These are phyloP conservation scores for Leccinum longicurvipes DNA, from an alignment of 768 basidiomycete species.

Conservation along the genomic window DNA sequence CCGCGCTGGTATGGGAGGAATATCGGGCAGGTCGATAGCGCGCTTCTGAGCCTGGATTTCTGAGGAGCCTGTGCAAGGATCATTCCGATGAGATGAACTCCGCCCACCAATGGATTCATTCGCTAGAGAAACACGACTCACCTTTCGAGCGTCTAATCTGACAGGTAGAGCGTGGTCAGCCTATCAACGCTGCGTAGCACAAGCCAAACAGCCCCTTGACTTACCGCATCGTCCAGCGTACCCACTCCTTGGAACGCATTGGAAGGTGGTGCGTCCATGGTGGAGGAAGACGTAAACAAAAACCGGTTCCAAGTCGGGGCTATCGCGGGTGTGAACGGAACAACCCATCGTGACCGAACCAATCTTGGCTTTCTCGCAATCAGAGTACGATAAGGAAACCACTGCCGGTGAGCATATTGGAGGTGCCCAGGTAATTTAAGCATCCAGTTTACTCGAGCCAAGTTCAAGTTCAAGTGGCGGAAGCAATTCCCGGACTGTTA, in stretches of 20 bases:
- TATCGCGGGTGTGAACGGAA: background rate
- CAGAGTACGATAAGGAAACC: background rate
- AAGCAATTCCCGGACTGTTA: background rate
- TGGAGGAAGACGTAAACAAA: conserved; percentile 1
- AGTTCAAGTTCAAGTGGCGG: background rate
- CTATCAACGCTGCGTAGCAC: background rate
- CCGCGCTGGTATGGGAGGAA: conserved; percentile 27
- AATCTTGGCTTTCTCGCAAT: background rate
- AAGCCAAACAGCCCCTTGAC: background rate
- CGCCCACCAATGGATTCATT: background rate
- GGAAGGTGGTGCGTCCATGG: conserved; percentile 5
- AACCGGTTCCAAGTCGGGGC: background rate
- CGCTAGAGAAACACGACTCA: conserved; percentile 3
- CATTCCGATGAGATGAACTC: background rate
- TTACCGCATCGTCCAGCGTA: conserved; percentile 21
- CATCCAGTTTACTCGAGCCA: conserved; percentile 6
- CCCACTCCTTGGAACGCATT: background rate
- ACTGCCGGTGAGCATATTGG: background rate
- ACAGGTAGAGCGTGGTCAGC: background rate
- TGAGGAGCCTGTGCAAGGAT: conserved; percentile 13
- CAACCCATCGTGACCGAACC: background rate
- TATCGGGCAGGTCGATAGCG: conserved; percentile 17
- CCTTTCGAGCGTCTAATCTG: conserved; percentile 24
- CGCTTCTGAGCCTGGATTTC: conserved; percentile 17
- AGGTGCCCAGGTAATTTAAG: conserved; percentile 1